Evolutionary conservation across 208 protist species (phyloP), one percentile per base, ranked within the genome.

Genomic region (Polymyxa betae): DNA sequence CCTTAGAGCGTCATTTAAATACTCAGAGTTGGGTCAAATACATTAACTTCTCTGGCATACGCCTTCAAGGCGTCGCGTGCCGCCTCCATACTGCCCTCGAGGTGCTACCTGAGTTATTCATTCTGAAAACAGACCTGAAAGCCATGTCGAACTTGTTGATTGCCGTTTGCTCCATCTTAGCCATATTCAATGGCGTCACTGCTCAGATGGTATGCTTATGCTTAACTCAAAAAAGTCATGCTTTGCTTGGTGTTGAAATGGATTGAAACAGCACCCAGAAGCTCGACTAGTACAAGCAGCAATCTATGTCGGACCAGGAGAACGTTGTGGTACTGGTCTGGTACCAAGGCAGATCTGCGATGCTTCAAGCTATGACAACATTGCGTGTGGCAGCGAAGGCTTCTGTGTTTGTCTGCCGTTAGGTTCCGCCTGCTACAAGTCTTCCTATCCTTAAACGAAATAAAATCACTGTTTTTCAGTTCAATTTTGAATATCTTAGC

Each of bases 111-210:
- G 12, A 5, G 5, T 60, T 5, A 60, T 24, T 24, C 49, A 60
- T 60, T 60, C 49, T 60, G 49, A 60, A 60, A 60, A 60, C 49
- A n/a, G n/a, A n/a, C n/a, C n/a, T n/a, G n/a, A n/a, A n/a, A n/a
- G n/a, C n/a, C n/a, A n/a, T n/a, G n/a, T n/a, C n/a, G n/a, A n/a
- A n/a, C n/a, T n/a, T n/a, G n/a, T n/a, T n/a, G n/a, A n/a, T n/a
- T n/a, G n/a, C 12, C 49, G 49, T 60, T 24, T 29, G 5, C 49
- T 29, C 24, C 49, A 24, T 60, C 49, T 24, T 60, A 24, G 49
- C 49, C 49, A 29, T 60, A 5, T 24, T 60, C 49, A n/a, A n/a
- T n/a, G n/a, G 49, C 49, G 49, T 29, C 49, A 5, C 12, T 60
- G 5, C 49, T 60, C 49, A 24, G 5, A 29, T 29, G 49, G 12